Percentiles rank a stretch among this genome's conserved stretches.
phyloP scores from a whole-genome alignment of 179 eudicot genomes.

The Patellifolia procumbens region DNA sequence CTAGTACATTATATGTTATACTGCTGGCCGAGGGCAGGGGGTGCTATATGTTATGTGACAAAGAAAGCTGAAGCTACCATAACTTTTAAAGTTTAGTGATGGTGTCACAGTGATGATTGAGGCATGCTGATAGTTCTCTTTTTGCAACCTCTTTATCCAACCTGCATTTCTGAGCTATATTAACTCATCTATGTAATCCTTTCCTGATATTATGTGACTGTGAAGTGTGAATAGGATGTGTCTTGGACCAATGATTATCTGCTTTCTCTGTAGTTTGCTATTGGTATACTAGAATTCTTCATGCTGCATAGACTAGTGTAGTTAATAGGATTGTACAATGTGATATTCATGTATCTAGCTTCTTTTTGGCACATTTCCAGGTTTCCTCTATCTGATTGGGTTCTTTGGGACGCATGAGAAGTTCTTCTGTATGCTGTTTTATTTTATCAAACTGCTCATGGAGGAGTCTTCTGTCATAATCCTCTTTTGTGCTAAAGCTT shows the following conservation, averaged over 20 bases:
- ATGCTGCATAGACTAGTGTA: not conserved
- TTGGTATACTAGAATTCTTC: no score
- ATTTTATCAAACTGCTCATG: not conserved
- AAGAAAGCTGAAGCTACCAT: not conserved
- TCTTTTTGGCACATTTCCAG: no score
- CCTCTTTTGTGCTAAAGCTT: no score
- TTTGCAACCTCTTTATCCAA: not conserved
- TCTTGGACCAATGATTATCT: not conserved
- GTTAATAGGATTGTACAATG: not conserved
- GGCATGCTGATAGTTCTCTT: not conserved
- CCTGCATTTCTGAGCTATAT: not conserved
- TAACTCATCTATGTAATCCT: not conserved
- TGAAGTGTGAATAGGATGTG: no score
- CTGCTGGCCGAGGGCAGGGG: not conserved
- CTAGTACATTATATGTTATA: slow-evolving; percentile 12
- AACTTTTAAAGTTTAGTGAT: not conserved
- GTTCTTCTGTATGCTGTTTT: not conserved
- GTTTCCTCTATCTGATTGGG: no score
- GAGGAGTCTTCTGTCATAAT: not conserved
- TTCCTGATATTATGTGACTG: no score
- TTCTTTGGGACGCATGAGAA: no score
- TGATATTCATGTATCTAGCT: no score
- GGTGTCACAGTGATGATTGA: not conserved
- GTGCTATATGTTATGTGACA: not conserved
- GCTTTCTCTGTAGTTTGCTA: no score